phyloP scores from a whole-genome alignment of 2,329 filamentous ascomycete genomes.

The Alternaria sp. region DNA sequence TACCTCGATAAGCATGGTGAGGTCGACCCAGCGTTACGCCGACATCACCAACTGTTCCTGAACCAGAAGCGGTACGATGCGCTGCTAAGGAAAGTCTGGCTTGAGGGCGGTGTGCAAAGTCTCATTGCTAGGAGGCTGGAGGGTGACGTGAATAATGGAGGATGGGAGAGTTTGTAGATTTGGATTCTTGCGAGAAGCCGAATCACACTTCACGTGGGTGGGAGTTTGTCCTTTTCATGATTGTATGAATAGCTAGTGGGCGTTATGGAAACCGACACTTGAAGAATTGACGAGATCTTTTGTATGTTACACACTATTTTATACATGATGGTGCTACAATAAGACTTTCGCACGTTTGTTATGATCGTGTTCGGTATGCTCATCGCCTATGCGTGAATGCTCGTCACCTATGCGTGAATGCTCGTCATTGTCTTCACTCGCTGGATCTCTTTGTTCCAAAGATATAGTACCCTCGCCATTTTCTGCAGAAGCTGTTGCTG shows the following conservation, averaged over 20 bases:
- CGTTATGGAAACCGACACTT: background rate
- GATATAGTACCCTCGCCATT: background rate
- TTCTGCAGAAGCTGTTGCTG: background rate
- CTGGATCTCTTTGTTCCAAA: background rate
- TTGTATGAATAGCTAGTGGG: background rate
- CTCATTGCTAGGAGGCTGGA: conserved; percentile 90
- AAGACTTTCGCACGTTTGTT: background rate
- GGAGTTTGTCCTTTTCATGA: background rate
- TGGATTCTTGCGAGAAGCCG: background rate
- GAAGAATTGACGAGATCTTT: background rate
- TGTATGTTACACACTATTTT: background rate
- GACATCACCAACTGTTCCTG: conserved; percentile 87
- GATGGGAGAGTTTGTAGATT: conserved; percentile 79
- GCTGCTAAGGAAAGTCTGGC: conserved; percentile 84
- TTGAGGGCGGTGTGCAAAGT: conserved; percentile 86
- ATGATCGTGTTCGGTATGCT: background rate
- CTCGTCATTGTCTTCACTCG: background rate
- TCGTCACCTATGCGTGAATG: background rate
- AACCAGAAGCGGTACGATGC: conserved; percentile 95
- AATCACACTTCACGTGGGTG: background rate
- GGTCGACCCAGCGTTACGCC: conserved; percentile 85
- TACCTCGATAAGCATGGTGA: conserved; percentile 98
- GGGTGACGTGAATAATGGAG: conserved; percentile 95
- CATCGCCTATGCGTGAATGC: background rate
- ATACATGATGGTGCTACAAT: background rate